These are phyloP conservation scores for Wickerhamiella alocasiicola DNA, from an alignment of 805 yeast genomes.

Conservation along the genomic window DNA sequence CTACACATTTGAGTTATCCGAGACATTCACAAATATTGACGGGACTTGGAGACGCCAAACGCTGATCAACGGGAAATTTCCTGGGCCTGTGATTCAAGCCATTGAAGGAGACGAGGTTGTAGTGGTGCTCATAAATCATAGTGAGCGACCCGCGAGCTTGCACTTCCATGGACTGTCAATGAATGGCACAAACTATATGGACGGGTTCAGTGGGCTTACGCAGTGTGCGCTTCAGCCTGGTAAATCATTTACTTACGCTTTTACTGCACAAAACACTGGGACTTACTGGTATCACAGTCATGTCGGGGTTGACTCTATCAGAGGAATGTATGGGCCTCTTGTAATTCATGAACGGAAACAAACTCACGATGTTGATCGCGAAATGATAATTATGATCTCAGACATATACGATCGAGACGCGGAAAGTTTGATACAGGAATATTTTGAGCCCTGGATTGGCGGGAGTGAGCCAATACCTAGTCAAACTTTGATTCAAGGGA, in stretches of 20 bases:
- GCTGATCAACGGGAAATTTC: conserved; percentile 35
- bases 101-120: conserved; percentile 29
- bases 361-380: conserved; percentile 22
- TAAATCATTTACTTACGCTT: conserved; percentile 31
- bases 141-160: conserved; percentile 31
- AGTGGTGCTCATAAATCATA: conserved; percentile 31
- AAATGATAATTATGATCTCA: conserved; percentile 28
- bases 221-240: conserved; percentile 41
- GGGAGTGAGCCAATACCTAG: conserved; percentile 31
- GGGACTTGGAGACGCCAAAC: conserved; percentile 29
- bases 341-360: conserved; percentile 29
- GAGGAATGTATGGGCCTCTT: conserved; percentile 39
- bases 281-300: conserved; percentile 49
- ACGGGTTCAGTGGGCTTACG: conserved; percentile 40
- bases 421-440: conserved; percentile 28
- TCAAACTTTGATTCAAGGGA: conserved; percentile 35
- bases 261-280: conserved; percentile 34
- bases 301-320: conserved; percentile 34
- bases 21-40: conserved; percentile 23
- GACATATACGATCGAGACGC: conserved; percentile 33
- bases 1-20: conserved; percentile 18
- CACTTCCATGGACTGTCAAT: conserved; percentile 46
- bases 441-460: conserved; percentile 31
- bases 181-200: conserved; percentile 36
- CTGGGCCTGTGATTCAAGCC: conserved; percentile 38